Evolutionary conservation across 805 yeast genomes (phyloP).

Genomic region (Yamadazyma philogaea): DNA sequence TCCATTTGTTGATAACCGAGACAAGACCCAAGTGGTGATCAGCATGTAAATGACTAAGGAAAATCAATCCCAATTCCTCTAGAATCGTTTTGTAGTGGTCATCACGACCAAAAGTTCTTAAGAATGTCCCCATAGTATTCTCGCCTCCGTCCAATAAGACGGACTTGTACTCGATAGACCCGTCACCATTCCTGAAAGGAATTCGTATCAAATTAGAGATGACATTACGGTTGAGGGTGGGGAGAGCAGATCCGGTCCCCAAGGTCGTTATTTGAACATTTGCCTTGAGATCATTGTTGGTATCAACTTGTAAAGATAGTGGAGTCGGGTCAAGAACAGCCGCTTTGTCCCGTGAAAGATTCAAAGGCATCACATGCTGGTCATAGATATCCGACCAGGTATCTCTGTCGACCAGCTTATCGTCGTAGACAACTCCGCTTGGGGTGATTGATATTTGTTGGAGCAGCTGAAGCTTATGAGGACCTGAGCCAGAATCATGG

Average conservation of each 20-base stretch:
- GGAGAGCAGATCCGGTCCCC: constrained; percentile 93
- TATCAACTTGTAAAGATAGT: constrained; percentile 14
- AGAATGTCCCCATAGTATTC: constrained; percentile 72
- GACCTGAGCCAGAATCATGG: background rate
- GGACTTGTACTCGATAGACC: constrained; percentile 34
- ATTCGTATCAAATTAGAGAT: constrained; percentile 73
- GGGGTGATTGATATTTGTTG: constrained; percentile 29
- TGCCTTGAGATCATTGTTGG: constrained; percentile 30
- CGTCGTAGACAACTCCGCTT: constrained; percentile 21
- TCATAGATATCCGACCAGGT: constrained; percentile 34
- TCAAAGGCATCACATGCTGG: constrained; percentile 21
- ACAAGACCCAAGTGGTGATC: constrained; percentile 92
- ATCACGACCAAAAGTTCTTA: constrained; percentile 55
- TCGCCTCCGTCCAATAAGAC: constrained; percentile 93
- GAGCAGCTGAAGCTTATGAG: constrained; percentile 27
- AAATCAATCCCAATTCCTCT: constrained; percentile 60
- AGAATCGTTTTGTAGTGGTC: constrained; percentile 44
- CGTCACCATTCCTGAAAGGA: constrained; percentile 40
- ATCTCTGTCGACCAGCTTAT: constrained; percentile 14
- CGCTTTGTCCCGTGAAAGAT: constrained; percentile 13
- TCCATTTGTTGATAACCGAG: constrained; percentile 70
- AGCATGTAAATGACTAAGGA: constrained; percentile 89
- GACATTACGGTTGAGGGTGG: constrained; percentile 82
- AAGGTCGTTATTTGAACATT: constrained; percentile 69
- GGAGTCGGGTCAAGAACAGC: constrained; percentile 19